Percentiles rank a stretch among this genome's conserved stretches.
These are phyloP conservation scores for Pleurotus citrinopileatus DNA, from an alignment of 768 basidiomycete genomes.

Conservation along the genomic window DNA sequence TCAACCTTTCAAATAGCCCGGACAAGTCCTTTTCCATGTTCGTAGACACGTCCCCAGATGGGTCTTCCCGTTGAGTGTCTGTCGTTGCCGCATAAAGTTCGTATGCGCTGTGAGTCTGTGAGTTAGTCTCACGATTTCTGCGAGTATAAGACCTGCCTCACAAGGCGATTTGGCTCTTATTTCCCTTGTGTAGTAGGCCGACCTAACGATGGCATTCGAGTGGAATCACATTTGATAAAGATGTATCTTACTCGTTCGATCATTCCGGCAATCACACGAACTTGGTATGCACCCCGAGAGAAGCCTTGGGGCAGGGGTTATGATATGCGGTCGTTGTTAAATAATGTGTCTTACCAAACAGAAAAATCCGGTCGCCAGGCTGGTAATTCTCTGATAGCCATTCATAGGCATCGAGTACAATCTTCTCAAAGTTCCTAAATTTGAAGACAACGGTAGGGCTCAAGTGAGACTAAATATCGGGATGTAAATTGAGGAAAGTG, in stretches of 20 bases:
- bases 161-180: conserved; percentile 39
- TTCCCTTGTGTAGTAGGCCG: conserved; percentile 39
- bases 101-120: conserved; percentile 29
- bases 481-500: background rate
- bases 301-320: no score
- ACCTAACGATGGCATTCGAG: conserved; percentile 23
- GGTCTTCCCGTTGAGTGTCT: background rate
- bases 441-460: conserved; percentile 10
- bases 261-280: conserved; percentile 42
- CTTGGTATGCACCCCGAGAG: conserved; percentile 48
- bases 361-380: conserved; percentile 35
- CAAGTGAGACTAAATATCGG: no score
- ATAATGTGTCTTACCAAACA: conserved; percentile 40
- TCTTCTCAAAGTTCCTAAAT: conserved; percentile 34
- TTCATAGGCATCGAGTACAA: conserved; percentile 33
- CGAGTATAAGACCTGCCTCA: no score
- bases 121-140: no score
- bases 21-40: no score
- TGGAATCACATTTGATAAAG: background rate
- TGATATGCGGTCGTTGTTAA: no score
- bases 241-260: conserved; percentile 33
- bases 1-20: no score
- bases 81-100: conserved; percentile 22
- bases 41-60: no score
- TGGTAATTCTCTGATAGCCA: conserved; percentile 40